Base-by-base conservation (phyloP, 352 stramenopile species). In the Phytopythium montanum region DNA sequence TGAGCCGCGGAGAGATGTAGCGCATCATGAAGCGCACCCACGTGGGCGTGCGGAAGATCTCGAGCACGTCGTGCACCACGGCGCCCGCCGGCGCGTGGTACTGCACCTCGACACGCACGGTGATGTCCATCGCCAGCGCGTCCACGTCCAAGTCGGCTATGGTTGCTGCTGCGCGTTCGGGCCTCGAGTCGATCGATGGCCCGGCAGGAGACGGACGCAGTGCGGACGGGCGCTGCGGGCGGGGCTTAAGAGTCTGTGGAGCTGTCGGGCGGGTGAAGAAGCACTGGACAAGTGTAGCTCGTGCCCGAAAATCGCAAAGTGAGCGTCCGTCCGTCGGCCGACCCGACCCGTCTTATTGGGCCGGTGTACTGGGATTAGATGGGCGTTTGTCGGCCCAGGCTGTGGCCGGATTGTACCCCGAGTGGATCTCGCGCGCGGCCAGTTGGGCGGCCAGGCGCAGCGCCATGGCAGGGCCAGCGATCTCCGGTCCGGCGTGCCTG, bases 11-110 rank as follows among this genome's bases (percentile, higher is more conserved):
- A 21, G 76, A 86, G 38, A 90, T 72, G 66, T 87, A 87, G 48
- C 81, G 77, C 73, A 88, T 88, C 70, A 91, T 88, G 59, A 91
- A 90, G 45, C 75, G 66, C 38, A 89, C 81, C 81, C 84, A 93
- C 44, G 74, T 77, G n/a, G 81, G 81, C 21, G 75, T 76, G 9
- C 76, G 81, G 51, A 91, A 80, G 72, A 88, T 86, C 53, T 79
- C 72, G 42, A 93, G 76, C 42, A 93, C 66, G 57, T 90, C 75
- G 54, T 70, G 63, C 56, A 81, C 72, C 26, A 75, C 54, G 48
- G 72, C 73, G 31, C 69, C 57, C 26, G 78, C 70, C 8, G 75
- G 83, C 19, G 78, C 79, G 28, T 81, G 72, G 54, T 93, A 93
- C 65, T 83, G 79, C 42, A 93, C 70, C 65, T 88, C 78, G 42